A percentile compares a stretch with the other conserved stretches of the same genome.
Evolutionary conservation across 2,329 filamentous ascomycete genomes (phyloP).

Genomic region (Pseudopyrenochaeta lycopersici): DNA sequence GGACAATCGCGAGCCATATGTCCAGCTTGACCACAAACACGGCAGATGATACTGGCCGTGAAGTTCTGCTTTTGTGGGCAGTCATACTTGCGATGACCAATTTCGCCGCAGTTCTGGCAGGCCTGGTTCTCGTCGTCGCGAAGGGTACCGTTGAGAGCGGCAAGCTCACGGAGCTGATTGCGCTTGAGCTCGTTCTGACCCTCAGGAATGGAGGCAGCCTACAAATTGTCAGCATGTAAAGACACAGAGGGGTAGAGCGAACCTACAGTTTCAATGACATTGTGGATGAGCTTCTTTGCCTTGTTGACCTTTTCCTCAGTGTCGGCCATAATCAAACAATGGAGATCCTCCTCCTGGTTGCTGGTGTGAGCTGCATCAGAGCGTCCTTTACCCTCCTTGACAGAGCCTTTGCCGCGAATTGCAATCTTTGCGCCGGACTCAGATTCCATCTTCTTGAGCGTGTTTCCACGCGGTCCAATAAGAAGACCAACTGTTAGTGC

Average conservation of each 20-base stretch:
- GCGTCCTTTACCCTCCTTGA: slow-evolving; percentile 99
- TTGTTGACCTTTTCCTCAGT: slow-evolving; percentile 99
- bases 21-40: slow-evolving; percentile 95
- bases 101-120: slow-evolving; percentile 98
- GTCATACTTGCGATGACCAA: slow-evolving; percentile 98
- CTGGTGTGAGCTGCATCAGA: slow-evolving; percentile 99
- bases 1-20: slow-evolving; percentile 99
- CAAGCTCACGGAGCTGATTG: slow-evolving; percentile 96
- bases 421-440: slow-evolving; percentile 98
- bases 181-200: slow-evolving; percentile 99
- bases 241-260: neutral
- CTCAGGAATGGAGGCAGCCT: slow-evolving; percentile 98
- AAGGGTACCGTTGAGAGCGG: slow-evolving; percentile 96
- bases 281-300: slow-evolving; percentile 97
- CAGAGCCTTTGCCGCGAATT: slow-evolving; percentile 98
- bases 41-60: slow-evolving; percentile 99
- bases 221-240: slow-evolving; percentile 41
- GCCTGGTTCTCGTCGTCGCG: slow-evolving; percentile 99
- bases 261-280: slow-evolving; percentile 95
- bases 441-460: slow-evolving; percentile 98
- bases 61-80: slow-evolving; percentile 98
- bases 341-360: slow-evolving; percentile 99
- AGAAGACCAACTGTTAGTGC: slow-evolving; percentile 97
- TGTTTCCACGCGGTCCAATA: slow-evolving; percentile 99
- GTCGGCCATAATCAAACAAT: slow-evolving; percentile 99